Percentiles rank a stretch among this genome's conserved stretches.
Conservation (phyloP, 2,329 filamentous ascomycete species). For the Colletotrichum sp. region DNA sequence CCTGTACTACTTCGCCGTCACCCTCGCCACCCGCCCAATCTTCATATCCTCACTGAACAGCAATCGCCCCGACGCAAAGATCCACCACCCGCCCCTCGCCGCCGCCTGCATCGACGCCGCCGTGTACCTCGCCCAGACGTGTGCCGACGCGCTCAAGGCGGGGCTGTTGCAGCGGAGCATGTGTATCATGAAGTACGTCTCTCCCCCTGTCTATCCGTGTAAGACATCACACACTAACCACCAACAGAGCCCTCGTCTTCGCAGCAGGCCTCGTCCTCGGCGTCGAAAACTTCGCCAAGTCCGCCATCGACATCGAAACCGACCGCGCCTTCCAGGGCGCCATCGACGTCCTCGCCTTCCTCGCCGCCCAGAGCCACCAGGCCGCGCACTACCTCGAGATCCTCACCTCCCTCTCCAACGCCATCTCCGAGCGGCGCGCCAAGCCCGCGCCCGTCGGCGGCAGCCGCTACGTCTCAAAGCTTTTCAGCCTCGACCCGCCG, state of each 20-base stretch:
- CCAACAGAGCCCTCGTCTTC: slow-evolving; percentile 53
- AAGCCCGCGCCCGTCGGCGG: slow-evolving; percentile 24
- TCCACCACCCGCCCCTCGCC: slow-evolving; percentile 39
- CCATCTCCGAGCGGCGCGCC: slow-evolving; percentile 45
- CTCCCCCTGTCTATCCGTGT: too few species aligned
- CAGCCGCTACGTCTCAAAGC: slow-evolving; percentile 31
- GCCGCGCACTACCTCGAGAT: slow-evolving; percentile 64
- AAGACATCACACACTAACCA: rapidly evolving
- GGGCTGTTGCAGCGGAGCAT: neutral
- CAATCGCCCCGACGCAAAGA: neutral
- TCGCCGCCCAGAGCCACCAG: slow-evolving; percentile 43
- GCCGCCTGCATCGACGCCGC: slow-evolving; percentile 52
- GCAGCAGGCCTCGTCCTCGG: slow-evolving; percentile 63
- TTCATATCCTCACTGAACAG: neutral
- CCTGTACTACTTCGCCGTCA: neutral
- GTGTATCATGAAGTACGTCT: neutral
- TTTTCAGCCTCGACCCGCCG: slow-evolving; percentile 26
- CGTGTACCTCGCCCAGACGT: neutral
- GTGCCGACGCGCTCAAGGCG: neutral
- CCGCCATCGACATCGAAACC: slow-evolving; percentile 47
- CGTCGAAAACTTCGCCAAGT: slow-evolving; percentile 58
- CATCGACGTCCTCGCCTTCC: slow-evolving; percentile 51
- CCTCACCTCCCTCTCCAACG: slow-evolving; percentile 49
- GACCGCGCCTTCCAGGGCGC: slow-evolving; percentile 56
- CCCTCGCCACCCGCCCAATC: neutral